These are phyloP conservation scores for Annulohypoxylon maeteangense DNA, from an alignment of 495 filamentous ascomycete genomes.

Conservation along the genomic window DNA sequence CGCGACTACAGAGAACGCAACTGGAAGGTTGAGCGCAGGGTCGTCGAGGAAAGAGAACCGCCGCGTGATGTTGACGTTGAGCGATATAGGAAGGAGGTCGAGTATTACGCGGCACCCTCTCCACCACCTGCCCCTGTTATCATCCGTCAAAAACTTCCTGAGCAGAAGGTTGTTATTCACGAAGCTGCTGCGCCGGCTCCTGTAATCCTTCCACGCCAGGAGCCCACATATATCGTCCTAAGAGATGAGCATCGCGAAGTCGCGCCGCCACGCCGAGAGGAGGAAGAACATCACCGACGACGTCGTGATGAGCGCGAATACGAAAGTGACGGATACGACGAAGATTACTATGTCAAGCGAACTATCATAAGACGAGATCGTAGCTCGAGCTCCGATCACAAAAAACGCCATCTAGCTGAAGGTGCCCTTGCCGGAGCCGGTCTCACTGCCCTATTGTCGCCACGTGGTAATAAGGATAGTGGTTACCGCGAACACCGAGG, in stretches of 20 bases:
- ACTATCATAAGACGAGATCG: conserved; percentile 61
- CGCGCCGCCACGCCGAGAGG: conserved; percentile 55
- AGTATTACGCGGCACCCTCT: conserved; percentile 70
- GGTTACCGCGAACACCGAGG: conserved; percentile 69
- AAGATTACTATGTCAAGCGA: conserved; percentile 58
- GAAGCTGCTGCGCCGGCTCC: conserved; percentile 73
- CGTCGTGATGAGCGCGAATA: conserved; percentile 57
- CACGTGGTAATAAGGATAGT: conserved; percentile 70
- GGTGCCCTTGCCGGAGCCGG: conserved; percentile 84
- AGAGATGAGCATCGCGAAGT: conserved; percentile 66
- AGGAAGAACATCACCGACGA: conserved; percentile 70
- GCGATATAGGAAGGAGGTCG: conserved; percentile 72
- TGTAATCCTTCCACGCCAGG: conserved; percentile 70
- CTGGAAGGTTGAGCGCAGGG: conserved; percentile 58
- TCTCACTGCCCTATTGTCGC: conserved; percentile 76
- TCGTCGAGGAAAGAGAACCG: conserved; percentile 56
- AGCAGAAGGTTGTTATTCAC: conserved; percentile 79
- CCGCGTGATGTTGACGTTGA: conserved; percentile 63
- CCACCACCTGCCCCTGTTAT: conserved; percentile 69
- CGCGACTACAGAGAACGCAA: conserved; percentile 55
- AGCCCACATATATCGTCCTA: conserved; percentile 75
- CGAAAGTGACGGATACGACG: conserved; percentile 63
- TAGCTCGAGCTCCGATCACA: conserved; percentile 69
- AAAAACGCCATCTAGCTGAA: conserved; percentile 84
- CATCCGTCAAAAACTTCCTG: conserved; percentile 68